Conservation (phyloP, 2,329 filamentous ascomycete genomes). For the Fusarium neocosmosporiellum region DNA sequence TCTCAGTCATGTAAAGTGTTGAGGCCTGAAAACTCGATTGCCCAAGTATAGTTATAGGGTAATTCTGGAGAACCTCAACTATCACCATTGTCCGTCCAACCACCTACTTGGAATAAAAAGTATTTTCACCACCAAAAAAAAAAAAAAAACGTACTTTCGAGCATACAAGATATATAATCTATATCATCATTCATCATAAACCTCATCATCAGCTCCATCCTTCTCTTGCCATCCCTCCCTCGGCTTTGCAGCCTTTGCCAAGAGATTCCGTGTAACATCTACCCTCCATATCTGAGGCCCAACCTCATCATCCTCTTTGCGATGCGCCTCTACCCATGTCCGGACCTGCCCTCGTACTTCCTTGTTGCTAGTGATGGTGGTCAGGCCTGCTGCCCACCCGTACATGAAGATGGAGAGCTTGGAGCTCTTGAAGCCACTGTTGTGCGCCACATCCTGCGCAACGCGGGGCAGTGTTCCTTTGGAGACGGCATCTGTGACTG, state of each 20-base stretch:
- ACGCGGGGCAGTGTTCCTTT: slow-evolving; percentile 46
- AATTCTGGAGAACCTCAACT: background rate
- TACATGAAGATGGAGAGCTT: slow-evolving; percentile 55
- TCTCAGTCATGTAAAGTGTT: background rate
- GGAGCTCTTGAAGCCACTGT: slow-evolving; percentile 49
- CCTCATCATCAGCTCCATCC: slow-evolving; percentile 1
- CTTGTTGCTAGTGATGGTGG: slow-evolving; percentile 55
- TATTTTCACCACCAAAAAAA: too few species aligned
- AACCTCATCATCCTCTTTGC: slow-evolving; percentile 43
- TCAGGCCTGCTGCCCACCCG: slow-evolving; percentile 50
- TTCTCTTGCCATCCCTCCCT: slow-evolving; percentile 30
- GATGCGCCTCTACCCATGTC: slow-evolving; percentile 49
- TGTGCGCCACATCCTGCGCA: slow-evolving; percentile 48
- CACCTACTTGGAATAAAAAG: background rate
- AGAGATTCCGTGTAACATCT: slow-evolving; percentile 50
- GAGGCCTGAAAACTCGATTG: background rate
- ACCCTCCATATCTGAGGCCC: slow-evolving; percentile 50
- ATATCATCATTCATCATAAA: slow-evolving; percentile 1
- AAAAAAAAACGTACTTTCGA: too few species aligned
- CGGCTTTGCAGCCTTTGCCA: slow-evolving; percentile 48
- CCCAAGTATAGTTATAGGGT: background rate
- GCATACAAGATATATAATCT: background rate
- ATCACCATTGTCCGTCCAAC: background rate
- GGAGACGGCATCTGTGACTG: slow-evolving; percentile 41
- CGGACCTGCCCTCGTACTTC: slow-evolving; percentile 51